phyloP scores from a whole-genome alignment of 305 asterid genomes.

The Striga hermonthica region DNA sequence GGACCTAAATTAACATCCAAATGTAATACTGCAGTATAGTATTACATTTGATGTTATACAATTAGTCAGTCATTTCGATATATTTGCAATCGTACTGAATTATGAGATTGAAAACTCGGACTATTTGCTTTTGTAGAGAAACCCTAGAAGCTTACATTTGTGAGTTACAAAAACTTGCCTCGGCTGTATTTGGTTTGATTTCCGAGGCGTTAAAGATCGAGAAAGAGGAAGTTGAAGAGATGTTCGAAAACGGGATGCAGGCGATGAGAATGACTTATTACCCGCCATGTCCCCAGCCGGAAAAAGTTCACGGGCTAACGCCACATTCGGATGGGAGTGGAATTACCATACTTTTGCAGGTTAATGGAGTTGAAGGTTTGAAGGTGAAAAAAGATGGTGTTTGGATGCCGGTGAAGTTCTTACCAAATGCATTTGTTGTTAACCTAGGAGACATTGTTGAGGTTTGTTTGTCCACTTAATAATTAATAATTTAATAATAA shows the following conservation, averaged over 20 bases:
- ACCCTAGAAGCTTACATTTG: conserved; percentile 43
- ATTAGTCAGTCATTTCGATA: too few species aligned
- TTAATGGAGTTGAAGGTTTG: conserved; percentile 59
- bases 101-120: too few species aligned
- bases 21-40: too few species aligned
- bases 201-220: conserved; percentile 43
- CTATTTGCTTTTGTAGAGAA: conserved; percentile 40
- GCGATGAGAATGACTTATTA: conserved; percentile 55
- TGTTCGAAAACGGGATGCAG: conserved; percentile 64
- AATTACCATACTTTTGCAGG: conserved; percentile 51
- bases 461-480: conserved; percentile 38
- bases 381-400: conserved; percentile 54
- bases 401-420: conserved; percentile 52
- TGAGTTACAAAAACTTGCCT: conserved; percentile 43
- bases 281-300: conserved; percentile 56
- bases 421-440: conserved; percentile 50
- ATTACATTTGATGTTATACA: too few species aligned
- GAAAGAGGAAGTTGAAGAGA: conserved; percentile 29
- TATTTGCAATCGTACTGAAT: too few species aligned
- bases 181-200: conserved; percentile 31
- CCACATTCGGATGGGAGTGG: conserved; percentile 61
- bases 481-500: too few species aligned
- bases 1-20: too few species aligned
- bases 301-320: conserved; percentile 49
- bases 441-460: conserved; percentile 61